These are phyloP conservation scores for Cladophialophora chaetospira DNA, from an alignment of 2,329 filamentous ascomycete species.

Conservation along the genomic window DNA sequence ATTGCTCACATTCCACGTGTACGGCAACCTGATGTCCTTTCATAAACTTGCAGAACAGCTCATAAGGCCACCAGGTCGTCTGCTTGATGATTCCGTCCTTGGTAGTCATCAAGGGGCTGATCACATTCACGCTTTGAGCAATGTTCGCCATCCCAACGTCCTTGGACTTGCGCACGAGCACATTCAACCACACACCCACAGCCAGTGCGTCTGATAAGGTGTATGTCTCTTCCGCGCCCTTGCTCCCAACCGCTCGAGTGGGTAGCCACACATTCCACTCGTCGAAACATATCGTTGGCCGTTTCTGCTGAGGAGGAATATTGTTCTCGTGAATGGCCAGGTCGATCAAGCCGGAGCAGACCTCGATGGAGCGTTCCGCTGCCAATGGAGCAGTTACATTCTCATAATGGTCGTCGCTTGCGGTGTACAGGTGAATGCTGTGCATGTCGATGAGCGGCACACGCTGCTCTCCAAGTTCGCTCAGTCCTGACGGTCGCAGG, in stretches of 20 bases:
- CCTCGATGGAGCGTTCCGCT: slow-evolving; percentile 73
- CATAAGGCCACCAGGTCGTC: slow-evolving; percentile 73
- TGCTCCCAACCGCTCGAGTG: slow-evolving; percentile 67
- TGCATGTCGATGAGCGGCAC: slow-evolving; percentile 70
- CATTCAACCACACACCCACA: slow-evolving; percentile 74
- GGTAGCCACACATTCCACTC: slow-evolving; percentile 87
- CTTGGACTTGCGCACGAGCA: slow-evolving; percentile 71
- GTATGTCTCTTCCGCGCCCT: slow-evolving; percentile 73
- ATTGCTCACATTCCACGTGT: slow-evolving; percentile 65
- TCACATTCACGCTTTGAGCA: slow-evolving; percentile 76
- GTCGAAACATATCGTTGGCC: slow-evolving; percentile 76
- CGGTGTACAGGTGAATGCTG: slow-evolving; percentile 77
- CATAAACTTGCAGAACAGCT: slow-evolving; percentile 72
- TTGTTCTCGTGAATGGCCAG: slow-evolving; percentile 68
- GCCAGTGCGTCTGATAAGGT: slow-evolving; percentile 74
- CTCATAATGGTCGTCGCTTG: slow-evolving; percentile 52
- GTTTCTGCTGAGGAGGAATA: slow-evolving; percentile 57
- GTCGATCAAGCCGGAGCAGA: slow-evolving; percentile 69
- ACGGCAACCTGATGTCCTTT: slow-evolving; percentile 68
- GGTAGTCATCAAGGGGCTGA: slow-evolving; percentile 73
- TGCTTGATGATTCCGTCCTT: slow-evolving; percentile 66
- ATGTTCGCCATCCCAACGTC: slow-evolving; percentile 78
- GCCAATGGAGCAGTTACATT: slow-evolving; percentile 66
- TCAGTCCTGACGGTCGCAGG: slow-evolving; percentile 53
- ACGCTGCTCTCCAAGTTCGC: slow-evolving; percentile 39